These are phyloP conservation scores for Gastrolobium bilobum DNA, from an alignment of 306 rosid genomes.

Conservation along the genomic window DNA sequence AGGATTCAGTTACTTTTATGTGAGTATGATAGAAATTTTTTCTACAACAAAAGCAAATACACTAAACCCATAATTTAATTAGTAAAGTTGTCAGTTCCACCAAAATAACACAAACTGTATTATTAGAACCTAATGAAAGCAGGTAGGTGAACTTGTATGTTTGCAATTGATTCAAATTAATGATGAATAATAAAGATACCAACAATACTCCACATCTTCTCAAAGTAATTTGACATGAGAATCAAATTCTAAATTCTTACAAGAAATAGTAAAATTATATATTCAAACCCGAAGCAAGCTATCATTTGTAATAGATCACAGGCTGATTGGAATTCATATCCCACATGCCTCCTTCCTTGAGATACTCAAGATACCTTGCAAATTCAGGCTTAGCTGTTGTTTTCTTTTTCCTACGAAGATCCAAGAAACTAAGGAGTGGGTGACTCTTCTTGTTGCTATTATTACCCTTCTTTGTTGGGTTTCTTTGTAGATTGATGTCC, in stretches of 20 bases:
- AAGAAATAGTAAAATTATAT: neutral
- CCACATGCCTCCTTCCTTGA: conserved; percentile 81
- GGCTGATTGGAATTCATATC: conserved; percentile 67
- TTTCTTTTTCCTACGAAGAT: conserved; percentile 62
- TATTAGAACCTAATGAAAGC: neutral
- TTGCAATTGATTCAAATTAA: conserved; percentile 19
- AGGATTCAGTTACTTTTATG: too few species aligned
- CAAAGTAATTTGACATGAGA: neutral
- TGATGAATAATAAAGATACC: neutral
- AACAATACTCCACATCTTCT: conserved; percentile 14
- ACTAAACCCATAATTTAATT: too few species aligned
- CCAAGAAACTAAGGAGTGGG: conserved; percentile 62
- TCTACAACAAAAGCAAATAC: too few species aligned
- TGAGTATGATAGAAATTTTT: too few species aligned
- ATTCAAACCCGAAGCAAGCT: conserved; percentile 17
- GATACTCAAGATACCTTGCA: conserved; percentile 68
- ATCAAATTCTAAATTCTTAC: conserved; percentile 6
- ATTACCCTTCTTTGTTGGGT: conserved; percentile 57
- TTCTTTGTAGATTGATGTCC: conserved; percentile 47
- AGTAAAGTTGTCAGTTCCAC: neutral
- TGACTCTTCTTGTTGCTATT: conserved; percentile 52
- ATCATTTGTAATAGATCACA: conserved; percentile 65
- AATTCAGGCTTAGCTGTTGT: conserved; percentile 75
- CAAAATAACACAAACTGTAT: neutral
- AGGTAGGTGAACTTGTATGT: neutral